Conservation (phyloP, 257 asterid species). For the Scutellaria barbata region DNA sequence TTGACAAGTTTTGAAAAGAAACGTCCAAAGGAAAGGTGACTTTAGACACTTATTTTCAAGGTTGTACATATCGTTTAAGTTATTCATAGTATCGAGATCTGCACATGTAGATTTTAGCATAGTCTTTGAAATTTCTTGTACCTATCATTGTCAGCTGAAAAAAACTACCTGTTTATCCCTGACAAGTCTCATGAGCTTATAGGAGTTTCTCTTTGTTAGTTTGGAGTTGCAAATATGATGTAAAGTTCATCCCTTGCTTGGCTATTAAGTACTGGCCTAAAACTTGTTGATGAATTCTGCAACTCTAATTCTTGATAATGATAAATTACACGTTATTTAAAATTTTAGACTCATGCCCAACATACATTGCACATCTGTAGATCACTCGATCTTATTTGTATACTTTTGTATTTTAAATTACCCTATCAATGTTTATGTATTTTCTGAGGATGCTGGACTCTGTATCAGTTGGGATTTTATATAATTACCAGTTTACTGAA, state of each 20-base stretch:
- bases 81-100: too few species aligned
- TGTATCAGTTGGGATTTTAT: slow-evolving; percentile 11
- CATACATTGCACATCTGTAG: background rate
- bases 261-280: background rate
- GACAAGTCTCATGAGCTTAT: background rate
- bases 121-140: too few species aligned
- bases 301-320: background rate
- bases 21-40: too few species aligned
- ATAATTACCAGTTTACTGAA: slow-evolving; percentile 18
- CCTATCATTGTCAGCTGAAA: too few species aligned
- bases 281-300: background rate
- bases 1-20: background rate
- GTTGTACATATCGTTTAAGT: background rate
- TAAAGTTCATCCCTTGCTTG: background rate
- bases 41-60: background rate
- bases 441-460: background rate
- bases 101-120: background rate
- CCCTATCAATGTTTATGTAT: background rate
- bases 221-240: too few species aligned
- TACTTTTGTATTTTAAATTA: background rate
- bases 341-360: background rate
- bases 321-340: background rate
- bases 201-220: background rate
- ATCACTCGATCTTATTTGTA: background rate
- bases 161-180: background rate